A percentile compares a stretch with the other conserved stretches of the same genome.
Evolutionary conservation across 441 rosid genomes (phyloP).

Genomic region (Biscutella auriculata): DNA sequence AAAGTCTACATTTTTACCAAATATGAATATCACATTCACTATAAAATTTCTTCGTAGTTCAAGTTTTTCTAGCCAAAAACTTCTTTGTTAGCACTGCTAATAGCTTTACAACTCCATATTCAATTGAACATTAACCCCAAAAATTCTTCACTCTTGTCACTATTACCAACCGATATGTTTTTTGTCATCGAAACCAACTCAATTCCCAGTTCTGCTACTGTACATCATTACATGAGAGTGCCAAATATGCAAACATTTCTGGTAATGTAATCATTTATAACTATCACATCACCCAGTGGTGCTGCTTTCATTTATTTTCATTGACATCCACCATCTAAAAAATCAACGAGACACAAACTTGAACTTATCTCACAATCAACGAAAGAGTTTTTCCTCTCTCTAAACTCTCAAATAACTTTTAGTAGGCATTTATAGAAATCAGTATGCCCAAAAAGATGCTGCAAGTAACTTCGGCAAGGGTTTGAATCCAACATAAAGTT

Average conservation of each 20-base stretch:
- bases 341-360: no score
- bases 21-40: no score
- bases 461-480: conserved; percentile 1
- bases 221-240: not conserved
- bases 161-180: not conserved
- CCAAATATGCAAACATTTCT: not conserved
- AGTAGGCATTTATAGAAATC: conserved; percentile 1
- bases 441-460: not conserved
- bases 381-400: conserved; percentile 8
- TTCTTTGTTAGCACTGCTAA: no score
- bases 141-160: not conserved
- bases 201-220: not conserved
- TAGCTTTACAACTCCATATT: no score
- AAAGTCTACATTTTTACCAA: no score
- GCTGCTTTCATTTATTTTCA: no score
- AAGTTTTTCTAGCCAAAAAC: no score
- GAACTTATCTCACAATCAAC: no score
- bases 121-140: no score
- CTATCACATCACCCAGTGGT: not conserved
- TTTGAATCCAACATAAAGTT: conserved; percentile 9
- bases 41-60: no score
- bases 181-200: not conserved
- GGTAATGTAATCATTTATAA: conserved; percentile 6
- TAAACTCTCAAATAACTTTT: not conserved
- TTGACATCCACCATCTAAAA: no score